Base-by-base conservation (phyloP, 352 stramenopile genomes). In the Aphanomyces cochlioides region DNA sequence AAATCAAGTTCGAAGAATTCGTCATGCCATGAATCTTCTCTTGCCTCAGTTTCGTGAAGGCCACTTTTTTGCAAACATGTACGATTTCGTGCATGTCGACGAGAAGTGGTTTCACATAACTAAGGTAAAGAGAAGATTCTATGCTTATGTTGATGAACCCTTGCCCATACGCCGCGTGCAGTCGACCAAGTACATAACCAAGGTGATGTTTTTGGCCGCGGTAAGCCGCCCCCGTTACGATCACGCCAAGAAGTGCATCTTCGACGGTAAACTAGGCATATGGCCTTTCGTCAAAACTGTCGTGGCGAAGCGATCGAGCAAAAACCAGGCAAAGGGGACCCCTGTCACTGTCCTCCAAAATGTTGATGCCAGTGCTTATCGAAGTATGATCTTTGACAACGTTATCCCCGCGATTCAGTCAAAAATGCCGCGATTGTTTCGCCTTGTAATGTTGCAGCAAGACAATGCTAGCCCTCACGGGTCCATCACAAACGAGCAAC, bases 161-260 rank as follows among this genome's bases (percentile, higher is more conserved):
- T 4, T 40, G 7, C 63, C 71, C 3, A 38, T 57, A 21, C 64
- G 65, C 34, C 56, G 21, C 50, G 41, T 37, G 2, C 45, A 48
- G 5, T 72, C 45, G 54, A 69, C 65, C 56, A 56, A 63, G 15
- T 66, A 67, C 45, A 61, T 66, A 38, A 73, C 61, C 13, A 77
- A 76, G 47, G 72, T 84, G 19, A 84, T 84, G 78, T 78, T 77
- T 56, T 75, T 84, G 60, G 72, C 71, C 5, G 78, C 78, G 2
- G 75, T 82, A 41, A 75, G 76, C 7, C 59, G 78, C 8, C 77
- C 78, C 78, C 80, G 37, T 84, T 2, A 28, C 28, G 28, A 28
- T 2, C 28, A 28, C 28, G 28, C 28, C 28, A 28, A 28, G 28
- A 28, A 28, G 2, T 28, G 0, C 28, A 28, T 28, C 28, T 28